Conservation (phyloP, 2,329 filamentous ascomycete species). For the Fusarium subglutinans region DNA sequence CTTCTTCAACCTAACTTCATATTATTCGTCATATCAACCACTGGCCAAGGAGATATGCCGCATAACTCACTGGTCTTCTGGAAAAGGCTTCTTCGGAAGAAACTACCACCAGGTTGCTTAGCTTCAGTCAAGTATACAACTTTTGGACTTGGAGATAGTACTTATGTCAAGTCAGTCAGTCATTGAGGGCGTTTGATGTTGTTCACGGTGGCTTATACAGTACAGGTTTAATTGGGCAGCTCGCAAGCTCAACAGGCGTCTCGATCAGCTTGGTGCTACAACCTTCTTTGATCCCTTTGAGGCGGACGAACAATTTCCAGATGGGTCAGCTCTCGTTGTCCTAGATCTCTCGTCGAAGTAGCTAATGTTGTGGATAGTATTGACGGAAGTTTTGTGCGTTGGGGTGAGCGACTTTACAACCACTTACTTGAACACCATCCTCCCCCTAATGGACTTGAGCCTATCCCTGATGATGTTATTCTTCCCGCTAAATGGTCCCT, state of each 20-base stretch:
- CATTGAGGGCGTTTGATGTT: neutral
- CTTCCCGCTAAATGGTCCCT: constrained; percentile 75
- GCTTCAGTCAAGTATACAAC: constrained; percentile 77
- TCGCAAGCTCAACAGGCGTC: constrained; percentile 84
- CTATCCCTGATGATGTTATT: constrained; percentile 78
- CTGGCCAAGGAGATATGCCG: constrained; percentile 93
- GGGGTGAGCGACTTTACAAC: constrained; percentile 74
- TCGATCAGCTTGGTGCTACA: constrained; percentile 83
- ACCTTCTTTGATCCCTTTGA: constrained; percentile 83
- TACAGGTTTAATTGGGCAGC: constrained; percentile 90
- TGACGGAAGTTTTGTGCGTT: constrained; percentile 83
- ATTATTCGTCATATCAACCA: constrained; percentile 88
- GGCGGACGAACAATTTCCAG: constrained; percentile 91
- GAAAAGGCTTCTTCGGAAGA: constrained; percentile 83
- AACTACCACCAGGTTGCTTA: constrained; percentile 76
- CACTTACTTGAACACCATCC: constrained; percentile 75
- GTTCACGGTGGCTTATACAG: neutral
- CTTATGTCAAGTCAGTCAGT: constrained; percentile 81
- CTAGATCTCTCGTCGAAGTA: no score
- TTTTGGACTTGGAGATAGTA: constrained; percentile 94
- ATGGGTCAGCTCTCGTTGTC: constrained; percentile 70
- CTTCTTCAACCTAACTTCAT: constrained; percentile 66
- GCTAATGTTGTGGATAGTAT: constrained; percentile 61
- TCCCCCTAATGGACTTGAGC: constrained; percentile 70
- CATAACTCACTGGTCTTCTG: constrained; percentile 84